These are phyloP conservation scores for Elsinoe arachidis DNA, from an alignment of 2,329 filamentous ascomycete species.

Conservation along the genomic window DNA sequence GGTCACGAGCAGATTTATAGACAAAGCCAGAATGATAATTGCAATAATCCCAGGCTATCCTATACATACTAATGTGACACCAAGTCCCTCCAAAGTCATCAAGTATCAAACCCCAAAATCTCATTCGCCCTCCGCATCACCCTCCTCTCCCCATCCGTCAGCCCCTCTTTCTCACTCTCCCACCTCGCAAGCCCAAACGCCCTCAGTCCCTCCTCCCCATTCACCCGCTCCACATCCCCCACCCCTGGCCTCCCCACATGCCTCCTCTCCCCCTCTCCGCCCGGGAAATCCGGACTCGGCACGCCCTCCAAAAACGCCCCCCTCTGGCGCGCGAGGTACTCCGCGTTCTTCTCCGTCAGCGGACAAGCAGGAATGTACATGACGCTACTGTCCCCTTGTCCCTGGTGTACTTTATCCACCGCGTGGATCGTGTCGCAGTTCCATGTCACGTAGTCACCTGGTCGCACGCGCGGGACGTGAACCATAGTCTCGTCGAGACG, in stretches of 20 bases:
- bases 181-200: constrained; percentile 47
- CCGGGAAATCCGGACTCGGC: constrained; percentile 40
- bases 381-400: constrained; percentile 67
- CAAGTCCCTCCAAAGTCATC: background rate
- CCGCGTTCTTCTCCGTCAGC: constrained; percentile 63
- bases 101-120: constrained; percentile 41
- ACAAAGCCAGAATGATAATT: constrained; percentile 12
- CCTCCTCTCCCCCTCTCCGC: constrained; percentile 54
- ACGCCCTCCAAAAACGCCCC: constrained; percentile 58
- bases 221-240: constrained; percentile 30
- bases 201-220: constrained; percentile 33
- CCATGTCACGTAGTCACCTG: constrained; percentile 69
- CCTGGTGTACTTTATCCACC: constrained; percentile 70
- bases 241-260: constrained; percentile 36
- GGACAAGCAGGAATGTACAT: constrained; percentile 85
- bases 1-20: constrained; percentile 8
- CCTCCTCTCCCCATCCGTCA: constrained; percentile 44
- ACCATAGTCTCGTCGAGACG: constrained; percentile 61
- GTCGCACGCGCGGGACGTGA: constrained; percentile 57
- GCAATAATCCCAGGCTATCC: background rate
- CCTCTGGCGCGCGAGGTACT: constrained; percentile 62
- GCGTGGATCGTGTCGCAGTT: constrained; percentile 69
- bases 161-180: constrained; percentile 38
- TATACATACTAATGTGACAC: background rate
- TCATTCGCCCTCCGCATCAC: constrained; percentile 47